Base-by-base conservation (phyloP, 208 protist species). In the Leishmania tropica region DNA sequence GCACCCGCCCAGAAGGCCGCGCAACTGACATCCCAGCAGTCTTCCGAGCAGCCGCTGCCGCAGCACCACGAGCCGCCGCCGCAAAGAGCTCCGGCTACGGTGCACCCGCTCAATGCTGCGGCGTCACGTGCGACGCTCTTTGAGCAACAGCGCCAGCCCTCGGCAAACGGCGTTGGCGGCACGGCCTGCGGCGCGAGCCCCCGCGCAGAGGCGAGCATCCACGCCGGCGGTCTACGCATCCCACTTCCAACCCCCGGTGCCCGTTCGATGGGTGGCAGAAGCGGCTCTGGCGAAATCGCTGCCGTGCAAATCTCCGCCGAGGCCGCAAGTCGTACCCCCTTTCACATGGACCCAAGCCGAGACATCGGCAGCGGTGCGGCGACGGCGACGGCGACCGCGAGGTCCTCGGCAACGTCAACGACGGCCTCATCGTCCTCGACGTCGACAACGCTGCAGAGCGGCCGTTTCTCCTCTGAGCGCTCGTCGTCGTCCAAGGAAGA, bases 401-500 rank as follows among this genome's bases (percentile, higher is more conserved):
- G 13, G 72, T 24, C 74, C 3, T 45, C 3, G 10, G 40, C 76
- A 28, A 56, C n/a, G 47, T 19, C 64, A 28, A 42, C 76, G 76
- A 31, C 76, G 0, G 45, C 62, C 11, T 72, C 76, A 6, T 67
- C 56, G 75, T 64, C 31, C 19, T 78, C 60, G 17, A 24, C 37
- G n/a, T n/a, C 42, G 42, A 72, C 76, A 47, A 47, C 42, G 31
- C 76, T 24, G 19, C 76, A 73, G 42, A 60, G 76, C 19, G 47
- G 40, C 8, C 31, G 45, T 47, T 24, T 72, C 19, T 79, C 48
- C 8, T 71, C 58, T 17, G 60, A 68, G 58, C 62, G 47, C 15
- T 79, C 58, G 76, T 71, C 60, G 76, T 79, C 40, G 28, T 72
- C 62, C 2, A 51, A 42, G 51, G 76, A 79, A 3, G 76, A 79